phyloP scores from a whole-genome alignment of 768 basidiomycete genomes.

The Rickenella mellea region DNA sequence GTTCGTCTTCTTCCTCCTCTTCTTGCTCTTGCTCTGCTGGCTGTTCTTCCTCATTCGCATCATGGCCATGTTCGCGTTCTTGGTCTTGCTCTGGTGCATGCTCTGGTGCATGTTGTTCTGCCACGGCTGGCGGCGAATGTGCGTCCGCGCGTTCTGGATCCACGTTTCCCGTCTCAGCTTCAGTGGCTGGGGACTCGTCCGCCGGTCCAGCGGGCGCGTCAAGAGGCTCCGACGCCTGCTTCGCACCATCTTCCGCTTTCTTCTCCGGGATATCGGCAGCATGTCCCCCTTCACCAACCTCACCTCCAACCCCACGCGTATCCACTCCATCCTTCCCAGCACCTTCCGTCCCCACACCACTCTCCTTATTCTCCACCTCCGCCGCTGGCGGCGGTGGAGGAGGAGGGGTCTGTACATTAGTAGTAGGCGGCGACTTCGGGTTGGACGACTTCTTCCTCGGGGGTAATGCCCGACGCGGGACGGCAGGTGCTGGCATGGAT shows the following conservation, averaged over 20 bases:
- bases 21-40: conserved; percentile 5
- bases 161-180: too few relatives aligned
- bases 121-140: conserved; percentile 4
- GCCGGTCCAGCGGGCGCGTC: too few relatives aligned
- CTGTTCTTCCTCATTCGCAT: background rate
- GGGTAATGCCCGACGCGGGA: conserved; percentile 64
- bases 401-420: conserved; percentile 5
- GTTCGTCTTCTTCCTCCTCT: conserved; percentile 42
- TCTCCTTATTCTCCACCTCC: too few relatives aligned
- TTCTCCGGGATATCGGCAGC: too few relatives aligned
- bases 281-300: too few relatives aligned
- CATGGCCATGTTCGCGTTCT: conserved; percentile 8
- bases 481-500: conserved; percentile 68
- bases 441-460: conserved; percentile 52
- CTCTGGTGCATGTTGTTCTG: conserved; percentile 3
- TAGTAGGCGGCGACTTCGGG: conserved; percentile 40
- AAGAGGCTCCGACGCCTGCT: too few relatives aligned
- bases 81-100: too few relatives aligned
- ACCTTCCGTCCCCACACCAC: conserved; percentile 9
- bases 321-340: conserved; percentile 12
- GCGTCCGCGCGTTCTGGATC: conserved; percentile 5
- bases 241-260: conserved; percentile 7
- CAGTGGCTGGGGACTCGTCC: too few relatives aligned
- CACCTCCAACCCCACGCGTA: too few relatives aligned
- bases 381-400: background rate